Percentiles rank a stretch among this genome's conserved stretches.
Conservation (phyloP, 495 filamentous ascomycete genomes). For the Xylaria grammica region DNA sequence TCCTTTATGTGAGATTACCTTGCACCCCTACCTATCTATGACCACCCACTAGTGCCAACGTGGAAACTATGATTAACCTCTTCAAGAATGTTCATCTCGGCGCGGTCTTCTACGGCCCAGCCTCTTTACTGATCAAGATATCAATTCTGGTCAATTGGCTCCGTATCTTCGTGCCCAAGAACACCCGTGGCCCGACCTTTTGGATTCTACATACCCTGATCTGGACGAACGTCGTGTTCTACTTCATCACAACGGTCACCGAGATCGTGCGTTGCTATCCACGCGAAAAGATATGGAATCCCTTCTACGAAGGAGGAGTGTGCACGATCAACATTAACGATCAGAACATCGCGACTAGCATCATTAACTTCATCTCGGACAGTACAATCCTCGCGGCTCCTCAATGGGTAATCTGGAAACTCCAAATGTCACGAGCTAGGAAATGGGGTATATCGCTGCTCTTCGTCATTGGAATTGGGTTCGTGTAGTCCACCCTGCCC, state of each 20-base stretch:
- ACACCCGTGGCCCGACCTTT: constrained; percentile 31
- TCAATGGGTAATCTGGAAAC: constrained; percentile 1
- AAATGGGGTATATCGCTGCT: background rate
- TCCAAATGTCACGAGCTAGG: constrained; percentile 1
- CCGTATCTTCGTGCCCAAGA: constrained; percentile 26
- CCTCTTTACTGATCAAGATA: constrained; percentile 27
- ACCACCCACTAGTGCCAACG: no score
- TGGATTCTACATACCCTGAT: constrained; percentile 36
- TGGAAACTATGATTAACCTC: background rate
- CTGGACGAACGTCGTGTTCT: constrained; percentile 32
- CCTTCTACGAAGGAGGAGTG: background rate
- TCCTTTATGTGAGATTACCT: background rate
- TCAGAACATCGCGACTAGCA: background rate
- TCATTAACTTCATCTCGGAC: constrained; percentile 13
- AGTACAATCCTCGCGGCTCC: background rate
- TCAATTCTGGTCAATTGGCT: constrained; percentile 31
- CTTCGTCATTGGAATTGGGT: constrained; percentile 9
- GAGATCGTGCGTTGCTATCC: constrained; percentile 27
- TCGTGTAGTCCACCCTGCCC: background rate
- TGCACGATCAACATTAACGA: constrained; percentile 11
- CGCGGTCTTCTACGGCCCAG: constrained; percentile 27
- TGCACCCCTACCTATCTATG: background rate
- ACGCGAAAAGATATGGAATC: constrained; percentile 7
- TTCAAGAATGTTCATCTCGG: background rate
- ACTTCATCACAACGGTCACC: constrained; percentile 30